Evolutionary conservation across 192 early-diverging fungal species (phyloP), one percentile per base, ranked within the genome.

Genomic region (Podila clonocystis): DNA sequence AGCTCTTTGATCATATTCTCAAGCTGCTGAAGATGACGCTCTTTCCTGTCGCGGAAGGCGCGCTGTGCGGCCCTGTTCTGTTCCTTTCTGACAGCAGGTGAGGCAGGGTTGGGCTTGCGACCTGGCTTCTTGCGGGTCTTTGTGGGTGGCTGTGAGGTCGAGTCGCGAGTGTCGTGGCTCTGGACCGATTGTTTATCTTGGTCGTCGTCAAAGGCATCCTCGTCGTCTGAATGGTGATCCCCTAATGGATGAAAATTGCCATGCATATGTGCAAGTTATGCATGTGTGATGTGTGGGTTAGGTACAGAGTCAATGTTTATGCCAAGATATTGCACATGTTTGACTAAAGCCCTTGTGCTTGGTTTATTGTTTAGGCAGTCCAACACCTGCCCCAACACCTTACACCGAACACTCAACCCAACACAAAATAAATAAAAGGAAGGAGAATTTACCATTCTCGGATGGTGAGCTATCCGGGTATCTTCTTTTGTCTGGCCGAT

Each of bases 21-120:
- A 13, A 97, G 85, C 20, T 91, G 85, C 58, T 90, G 82, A 24
- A 95, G 74, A 67, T 97, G 93, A 31, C 87, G 77, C 75, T 95
- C 91, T 71, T 93, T 94, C 61, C 95, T 89, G 79, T 97, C 94
- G 45, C 95, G 91, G 72, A 97, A 97, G 0, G 94, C 95, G 8
- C 94, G 89, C 73, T 97, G 95, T 0, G 95, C 95, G 5, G 94
- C 94, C 11, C 95, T 87, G 82, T 97, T 97, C 76, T 97, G 95
- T 3, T 91, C 94, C 28, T 90, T 90, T 11, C 89, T 70, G 31
- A 88, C 70, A 19, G 87, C 87, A 20, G 89, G 87, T 4, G 89
- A 90, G 15, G 86, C 84, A 22, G 87, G 89, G 29, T 90, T 90
- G 2, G 89, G 89, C 57, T 88, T 90, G 12, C 87, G 62, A 19